A percentile compares a stretch with the other conserved stretches of the same genome.
phyloP scores from a whole-genome alignment of 179 eudicot genomes.

The Nepenthes alata region DNA sequence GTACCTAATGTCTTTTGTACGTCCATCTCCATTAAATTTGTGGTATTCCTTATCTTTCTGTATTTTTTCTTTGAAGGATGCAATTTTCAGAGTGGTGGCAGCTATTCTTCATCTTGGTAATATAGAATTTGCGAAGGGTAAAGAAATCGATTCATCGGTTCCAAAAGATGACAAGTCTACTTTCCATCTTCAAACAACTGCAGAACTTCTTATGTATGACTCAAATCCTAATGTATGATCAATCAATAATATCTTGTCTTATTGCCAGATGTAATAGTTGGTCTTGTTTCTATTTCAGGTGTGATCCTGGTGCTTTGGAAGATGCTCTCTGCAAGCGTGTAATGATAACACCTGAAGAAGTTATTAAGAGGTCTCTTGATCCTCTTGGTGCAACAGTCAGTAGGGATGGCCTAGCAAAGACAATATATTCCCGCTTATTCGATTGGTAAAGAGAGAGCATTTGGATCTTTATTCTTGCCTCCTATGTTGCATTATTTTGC shows the following conservation, averaged over 20 bases:
- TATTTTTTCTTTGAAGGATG: constrained; percentile 39
- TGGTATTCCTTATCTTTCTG: neutral
- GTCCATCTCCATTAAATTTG: neutral
- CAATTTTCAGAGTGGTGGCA: constrained; percentile 93
- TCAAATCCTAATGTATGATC: constrained; percentile 5
- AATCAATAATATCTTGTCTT: constrained; percentile 2
- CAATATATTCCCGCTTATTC: constrained; percentile 61
- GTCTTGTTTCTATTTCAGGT: constrained; percentile 30
- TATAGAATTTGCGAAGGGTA: constrained; percentile 71
- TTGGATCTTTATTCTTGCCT: neutral
- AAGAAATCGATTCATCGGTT: constrained; percentile 80
- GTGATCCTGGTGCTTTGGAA: constrained; percentile 53
- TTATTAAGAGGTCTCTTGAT: constrained; percentile 71
- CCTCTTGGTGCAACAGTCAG: constrained; percentile 50
- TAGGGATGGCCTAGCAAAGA: constrained; percentile 82
- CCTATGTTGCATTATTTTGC: neutral
- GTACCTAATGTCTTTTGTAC: constrained; percentile 19
- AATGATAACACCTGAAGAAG: constrained; percentile 84
- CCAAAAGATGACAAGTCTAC: constrained; percentile 64
- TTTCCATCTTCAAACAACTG: constrained; percentile 69
- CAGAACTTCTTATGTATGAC: constrained; percentile 78
- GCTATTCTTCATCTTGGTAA: constrained; percentile 90
- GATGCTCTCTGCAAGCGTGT: constrained; percentile 79
- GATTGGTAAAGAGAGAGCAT: constrained; percentile 36
- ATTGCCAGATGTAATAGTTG: constrained; percentile 8